phyloP scores from a whole-genome alignment of 305 asterid species.

The Striga hermonthica region DNA sequence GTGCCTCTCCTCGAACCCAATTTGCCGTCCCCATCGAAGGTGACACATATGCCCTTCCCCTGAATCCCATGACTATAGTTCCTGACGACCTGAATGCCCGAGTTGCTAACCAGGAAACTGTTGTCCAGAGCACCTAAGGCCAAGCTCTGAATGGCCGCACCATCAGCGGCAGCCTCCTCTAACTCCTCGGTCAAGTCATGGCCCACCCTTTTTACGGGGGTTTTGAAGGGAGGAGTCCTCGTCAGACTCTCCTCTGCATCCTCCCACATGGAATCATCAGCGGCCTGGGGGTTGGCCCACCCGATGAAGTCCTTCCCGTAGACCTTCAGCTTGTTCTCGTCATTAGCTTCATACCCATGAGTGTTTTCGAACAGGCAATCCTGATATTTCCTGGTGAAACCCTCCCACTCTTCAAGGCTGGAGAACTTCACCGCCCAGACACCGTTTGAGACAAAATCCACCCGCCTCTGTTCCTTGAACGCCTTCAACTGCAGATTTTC shows the following conservation, averaged over 20 bases:
- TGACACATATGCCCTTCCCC: slow-evolving; percentile 88
- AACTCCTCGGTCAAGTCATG: slow-evolving; percentile 75
- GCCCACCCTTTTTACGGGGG: slow-evolving; percentile 41
- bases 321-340: slow-evolving; percentile 73
- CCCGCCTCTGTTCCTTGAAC: slow-evolving; percentile 67
- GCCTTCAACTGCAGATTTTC: slow-evolving; percentile 73
- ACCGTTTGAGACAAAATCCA: slow-evolving; percentile 77
- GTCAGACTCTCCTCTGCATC: slow-evolving; percentile 61
- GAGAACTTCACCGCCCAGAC: slow-evolving; percentile 84
- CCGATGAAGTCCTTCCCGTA: slow-evolving; percentile 93
- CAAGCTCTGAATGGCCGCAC: slow-evolving; percentile 81
- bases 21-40: slow-evolving; percentile 56
- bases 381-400: slow-evolving; percentile 55
- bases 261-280: slow-evolving; percentile 97
- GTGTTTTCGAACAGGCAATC: slow-evolving; percentile 84
- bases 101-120: slow-evolving; percentile 84
- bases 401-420: slow-evolving; percentile 51
- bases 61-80: slow-evolving; percentile 89
- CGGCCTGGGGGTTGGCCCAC: slow-evolving; percentile 91
- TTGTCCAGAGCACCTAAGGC: slow-evolving; percentile 94
- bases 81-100: slow-evolving; percentile 90
- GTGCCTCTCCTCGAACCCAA: slow-evolving; percentile 37
- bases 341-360: slow-evolving; percentile 77
- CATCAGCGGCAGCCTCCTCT: slow-evolving; percentile 69
- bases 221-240: slow-evolving; percentile 59